Conservation (phyloP, 2,329 filamentous ascomycete genomes). For the Arachnomyces sp. region DNA sequence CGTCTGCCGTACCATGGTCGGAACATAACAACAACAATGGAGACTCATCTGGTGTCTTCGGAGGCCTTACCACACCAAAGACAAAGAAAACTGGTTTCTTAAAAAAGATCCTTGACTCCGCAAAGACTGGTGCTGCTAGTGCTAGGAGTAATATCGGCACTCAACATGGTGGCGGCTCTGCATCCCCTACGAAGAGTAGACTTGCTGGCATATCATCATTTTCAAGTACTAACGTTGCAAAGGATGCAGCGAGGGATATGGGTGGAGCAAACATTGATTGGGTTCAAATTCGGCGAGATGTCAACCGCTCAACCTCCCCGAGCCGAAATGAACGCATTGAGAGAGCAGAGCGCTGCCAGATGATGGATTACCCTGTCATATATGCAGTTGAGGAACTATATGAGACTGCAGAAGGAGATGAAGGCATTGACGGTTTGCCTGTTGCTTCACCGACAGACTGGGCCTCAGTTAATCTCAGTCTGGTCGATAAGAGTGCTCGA, state of each 20-base stretch:
- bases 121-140: constrained; percentile 87
- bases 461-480: constrained; percentile 65
- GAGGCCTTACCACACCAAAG: constrained; percentile 68
- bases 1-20: constrained; percentile 59
- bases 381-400: constrained; percentile 85
- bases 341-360: constrained; percentile 79
- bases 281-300: constrained; percentile 94
- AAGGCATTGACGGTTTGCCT: constrained; percentile 75
- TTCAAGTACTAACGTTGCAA: constrained; percentile 25
- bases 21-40: constrained; percentile 43
- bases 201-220: constrained; percentile 40
- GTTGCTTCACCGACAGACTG: constrained; percentile 80
- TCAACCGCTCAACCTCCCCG: constrained; percentile 89
- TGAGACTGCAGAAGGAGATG: constrained; percentile 79
- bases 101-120: constrained; percentile 88
- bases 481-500: constrained; percentile 92
- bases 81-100: constrained; percentile 83
- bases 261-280: constrained; percentile 63
- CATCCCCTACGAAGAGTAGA: constrained; percentile 43
- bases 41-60: constrained; percentile 62
- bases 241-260: constrained; percentile 61
- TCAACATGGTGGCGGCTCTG: constrained; percentile 42
- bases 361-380: constrained; percentile 84
- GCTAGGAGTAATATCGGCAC: constrained; percentile 77
- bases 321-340: constrained; percentile 83